These are phyloP conservation scores for Knufia petricola DNA, from an alignment of 2,329 filamentous ascomycete genomes.

Conservation along the genomic window DNA sequence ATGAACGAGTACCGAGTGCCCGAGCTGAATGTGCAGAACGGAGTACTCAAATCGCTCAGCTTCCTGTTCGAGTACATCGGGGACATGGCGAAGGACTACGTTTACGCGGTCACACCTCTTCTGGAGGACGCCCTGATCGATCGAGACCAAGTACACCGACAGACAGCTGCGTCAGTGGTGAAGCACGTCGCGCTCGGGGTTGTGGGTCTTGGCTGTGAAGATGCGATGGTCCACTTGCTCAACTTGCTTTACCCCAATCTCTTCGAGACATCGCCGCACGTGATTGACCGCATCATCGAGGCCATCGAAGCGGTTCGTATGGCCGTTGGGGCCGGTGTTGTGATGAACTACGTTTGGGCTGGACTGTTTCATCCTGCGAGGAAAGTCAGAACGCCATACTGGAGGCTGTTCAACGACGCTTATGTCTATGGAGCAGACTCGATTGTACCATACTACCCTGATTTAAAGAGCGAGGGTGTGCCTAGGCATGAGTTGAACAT, in stretches of 20 bases:
- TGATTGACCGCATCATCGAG: slow-evolving; percentile 95
- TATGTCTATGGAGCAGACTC: slow-evolving; percentile 90
- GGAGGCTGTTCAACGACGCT: slow-evolving; percentile 92
- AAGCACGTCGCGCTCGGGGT: slow-evolving; percentile 97
- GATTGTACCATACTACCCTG: slow-evolving; percentile 94
- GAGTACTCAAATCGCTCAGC: slow-evolving; percentile 89
- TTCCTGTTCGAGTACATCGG: slow-evolving; percentile 99
- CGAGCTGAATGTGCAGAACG: slow-evolving; percentile 97
- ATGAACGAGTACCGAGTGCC: slow-evolving; percentile 99
- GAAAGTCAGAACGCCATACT: slow-evolving; percentile 90
- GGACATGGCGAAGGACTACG: slow-evolving; percentile 99
- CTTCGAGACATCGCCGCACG: slow-evolving; percentile 95
- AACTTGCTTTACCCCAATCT: slow-evolving; percentile 95
- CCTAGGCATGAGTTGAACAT: slow-evolving; percentile 74
- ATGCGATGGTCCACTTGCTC: slow-evolving; percentile 95
- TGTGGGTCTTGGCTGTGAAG: slow-evolving; percentile 94
- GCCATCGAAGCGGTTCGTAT: slow-evolving; percentile 93
- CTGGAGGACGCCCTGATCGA: slow-evolving; percentile 96
- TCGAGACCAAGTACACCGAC: slow-evolving; percentile 92
- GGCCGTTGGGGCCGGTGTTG: slow-evolving; percentile 80
- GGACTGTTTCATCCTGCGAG: slow-evolving; percentile 93
- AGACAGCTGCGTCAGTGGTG: slow-evolving; percentile 91
- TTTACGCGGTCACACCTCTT: slow-evolving; percentile 92
- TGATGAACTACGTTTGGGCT: slow-evolving; percentile 98
- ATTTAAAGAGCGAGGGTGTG: slow-evolving; percentile 68